Evolutionary conservation across 805 yeast genomes (phyloP).

Genomic region (Pichia manshurica): DNA sequence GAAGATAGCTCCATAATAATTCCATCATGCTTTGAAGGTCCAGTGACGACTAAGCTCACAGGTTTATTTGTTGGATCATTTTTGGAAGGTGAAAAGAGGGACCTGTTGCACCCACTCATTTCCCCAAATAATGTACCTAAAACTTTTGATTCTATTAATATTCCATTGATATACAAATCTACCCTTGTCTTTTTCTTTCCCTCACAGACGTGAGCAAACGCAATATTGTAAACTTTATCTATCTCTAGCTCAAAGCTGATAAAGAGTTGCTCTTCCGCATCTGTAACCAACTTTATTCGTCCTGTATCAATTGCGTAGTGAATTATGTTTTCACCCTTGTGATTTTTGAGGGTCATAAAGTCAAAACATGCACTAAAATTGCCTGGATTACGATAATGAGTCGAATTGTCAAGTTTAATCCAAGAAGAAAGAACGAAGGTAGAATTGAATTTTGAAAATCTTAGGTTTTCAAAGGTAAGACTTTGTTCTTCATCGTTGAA

Average conservation of each 20-base stretch:
- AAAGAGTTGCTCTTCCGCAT: conserved; percentile 17
- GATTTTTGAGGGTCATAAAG: neutral
- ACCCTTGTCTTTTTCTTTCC: conserved; percentile 29
- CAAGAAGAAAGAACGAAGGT: conserved; percentile 26
- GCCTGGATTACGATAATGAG: neutral
- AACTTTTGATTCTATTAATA: conserved; percentile 32
- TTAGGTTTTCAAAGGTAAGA: conserved; percentile 13
- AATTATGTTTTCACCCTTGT: neutral
- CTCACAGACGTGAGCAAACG: conserved; percentile 23
- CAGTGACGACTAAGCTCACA: conserved; percentile 10
- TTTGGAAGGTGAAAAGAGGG: neutral
- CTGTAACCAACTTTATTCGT: conserved; percentile 15
- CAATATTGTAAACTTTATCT: conserved; percentile 23
- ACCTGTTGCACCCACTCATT: neutral
- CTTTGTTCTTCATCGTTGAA: neutral
- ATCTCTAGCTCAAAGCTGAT: conserved; percentile 27
- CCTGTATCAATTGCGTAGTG: conserved; percentile 10
- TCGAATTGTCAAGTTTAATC: conserved; percentile 18
- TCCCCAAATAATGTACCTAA: conserved; percentile 14
- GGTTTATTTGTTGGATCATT: neutral
- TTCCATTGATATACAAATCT: conserved; percentile 45
- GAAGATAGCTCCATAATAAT: conserved; percentile 26
- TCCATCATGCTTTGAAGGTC: conserved; percentile 27
- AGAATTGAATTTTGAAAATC: conserved; percentile 10
- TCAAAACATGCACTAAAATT: neutral